A percentile compares a stretch with the other conserved stretches of the same genome.
phyloP scores from a whole-genome alignment of 108 stramenopile genomes.

The Nannochloropsis gaditana region DNA sequence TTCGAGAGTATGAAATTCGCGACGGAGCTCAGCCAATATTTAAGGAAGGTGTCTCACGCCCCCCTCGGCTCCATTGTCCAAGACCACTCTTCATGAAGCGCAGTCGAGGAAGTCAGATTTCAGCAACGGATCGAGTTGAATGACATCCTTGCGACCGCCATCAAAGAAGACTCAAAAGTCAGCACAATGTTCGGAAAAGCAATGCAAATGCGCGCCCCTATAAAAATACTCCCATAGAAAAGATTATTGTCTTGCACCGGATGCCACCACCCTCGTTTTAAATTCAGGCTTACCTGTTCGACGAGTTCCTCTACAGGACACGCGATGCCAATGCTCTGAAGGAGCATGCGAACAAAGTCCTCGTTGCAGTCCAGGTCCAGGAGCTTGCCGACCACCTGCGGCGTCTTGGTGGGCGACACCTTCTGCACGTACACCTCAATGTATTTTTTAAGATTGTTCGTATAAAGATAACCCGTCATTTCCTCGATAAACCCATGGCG shows the following conservation, averaged over 20 bases:
- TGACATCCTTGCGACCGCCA: conserved; percentile 22
- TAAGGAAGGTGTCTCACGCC: conserved; percentile 10
- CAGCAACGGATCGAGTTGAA: conserved; percentile 32
- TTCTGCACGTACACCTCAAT: conserved; percentile 99
- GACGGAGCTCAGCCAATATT: background rate
- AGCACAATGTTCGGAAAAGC: background rate
- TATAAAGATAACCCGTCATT: conserved; percentile 96
- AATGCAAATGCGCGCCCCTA: background rate
- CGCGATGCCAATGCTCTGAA: conserved; percentile 94
- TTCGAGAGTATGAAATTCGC: background rate
- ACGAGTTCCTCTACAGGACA: conserved; percentile 99
- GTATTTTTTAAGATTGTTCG: conserved; percentile 95
- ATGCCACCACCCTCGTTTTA: background rate
- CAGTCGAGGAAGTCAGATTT: conserved; percentile 22
- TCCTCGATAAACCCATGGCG: conserved; percentile 96
- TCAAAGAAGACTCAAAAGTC: background rate
- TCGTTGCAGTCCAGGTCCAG: conserved; percentile 81
- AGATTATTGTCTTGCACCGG: background rate
- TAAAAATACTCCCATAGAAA: background rate
- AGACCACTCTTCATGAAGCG: background rate
- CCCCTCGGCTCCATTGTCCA: conserved; percentile 14
- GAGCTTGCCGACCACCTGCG: conserved; percentile 97
- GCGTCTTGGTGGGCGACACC: conserved; percentile 91
- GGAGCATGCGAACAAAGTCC: conserved; percentile 94
- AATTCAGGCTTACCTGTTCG: conserved; percentile 64